Evolutionary conservation across 306 rosid species (phyloP).

Genomic region (Cucurbita maxima): DNA sequence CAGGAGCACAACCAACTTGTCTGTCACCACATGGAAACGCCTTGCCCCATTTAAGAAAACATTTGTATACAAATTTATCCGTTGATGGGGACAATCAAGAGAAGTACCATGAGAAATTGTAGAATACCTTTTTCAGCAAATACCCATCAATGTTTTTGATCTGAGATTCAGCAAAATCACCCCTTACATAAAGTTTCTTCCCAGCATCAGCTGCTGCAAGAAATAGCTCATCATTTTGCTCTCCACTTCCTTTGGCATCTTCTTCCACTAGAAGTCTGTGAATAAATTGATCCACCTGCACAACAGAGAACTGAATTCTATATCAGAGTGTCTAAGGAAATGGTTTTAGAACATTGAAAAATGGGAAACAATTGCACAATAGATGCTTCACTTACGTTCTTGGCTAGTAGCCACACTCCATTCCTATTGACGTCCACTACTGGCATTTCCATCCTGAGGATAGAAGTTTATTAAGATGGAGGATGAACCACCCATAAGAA

Average conservation of each 20-base stretch:
- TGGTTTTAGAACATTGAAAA: not conserved
- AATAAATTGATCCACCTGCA: conserved; percentile 78
- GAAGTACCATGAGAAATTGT: conserved; percentile 1
- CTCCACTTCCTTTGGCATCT: conserved; percentile 44
- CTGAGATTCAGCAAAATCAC: conserved; percentile 58
- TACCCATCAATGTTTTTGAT: conserved; percentile 51
- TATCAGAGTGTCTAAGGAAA: not conserved
- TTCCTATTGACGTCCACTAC: conserved; percentile 74
- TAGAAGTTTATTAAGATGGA: conserved; percentile 15
- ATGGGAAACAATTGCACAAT: not conserved
- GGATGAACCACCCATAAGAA: not conserved
- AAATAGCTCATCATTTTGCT: conserved; percentile 44
- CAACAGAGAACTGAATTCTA: not conserved
- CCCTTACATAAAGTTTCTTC: conserved; percentile 66
- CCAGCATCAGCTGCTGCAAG: conserved; percentile 55
- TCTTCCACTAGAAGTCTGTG: conserved; percentile 81
- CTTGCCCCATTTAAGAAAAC: not conserved
- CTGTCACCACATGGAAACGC: not conserved
- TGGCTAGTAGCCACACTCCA: conserved; percentile 92
- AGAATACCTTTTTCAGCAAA: conserved; percentile 56
- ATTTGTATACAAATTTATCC: not conserved
- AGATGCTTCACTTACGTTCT: conserved; percentile 45
- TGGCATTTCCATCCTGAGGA: conserved; percentile 79
- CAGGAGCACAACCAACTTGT: not conserved
- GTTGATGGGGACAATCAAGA: not conserved